Evolutionary conservation across 805 yeast species (phyloP).

Genomic region (Spathaspora sp.): DNA sequence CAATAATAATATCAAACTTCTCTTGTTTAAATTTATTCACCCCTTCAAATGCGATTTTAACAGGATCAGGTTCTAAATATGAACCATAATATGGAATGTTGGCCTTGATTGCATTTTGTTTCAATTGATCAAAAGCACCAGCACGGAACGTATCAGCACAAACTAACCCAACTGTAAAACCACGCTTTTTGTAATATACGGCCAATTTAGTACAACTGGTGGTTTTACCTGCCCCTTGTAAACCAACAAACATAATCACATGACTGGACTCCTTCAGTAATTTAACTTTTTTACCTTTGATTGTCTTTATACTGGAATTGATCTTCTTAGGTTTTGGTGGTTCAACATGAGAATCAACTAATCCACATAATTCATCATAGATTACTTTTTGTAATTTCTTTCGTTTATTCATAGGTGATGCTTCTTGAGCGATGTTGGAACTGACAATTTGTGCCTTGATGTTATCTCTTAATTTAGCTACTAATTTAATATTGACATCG

Average conservation of each 20-base stretch:
- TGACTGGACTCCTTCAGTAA: slow-evolving; percentile 27
- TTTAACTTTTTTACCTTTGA: slow-evolving; percentile 25
- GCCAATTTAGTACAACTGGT: slow-evolving; percentile 97
- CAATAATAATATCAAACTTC: slow-evolving; percentile 88
- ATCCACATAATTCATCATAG: slow-evolving; percentile 83
- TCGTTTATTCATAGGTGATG: slow-evolving; percentile 61
- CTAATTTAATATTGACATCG: slow-evolving; percentile 90
- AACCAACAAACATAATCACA: slow-evolving; percentile 95
- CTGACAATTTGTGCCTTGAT: slow-evolving; percentile 45
- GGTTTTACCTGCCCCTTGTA: slow-evolving; percentile 98
- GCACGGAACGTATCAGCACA: slow-evolving; percentile 99
- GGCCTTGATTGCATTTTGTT: slow-evolving; percentile 95
- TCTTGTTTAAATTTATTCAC: slow-evolving; percentile 87
- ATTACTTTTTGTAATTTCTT: slow-evolving; percentile 88
- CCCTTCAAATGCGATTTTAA: slow-evolving; percentile 85
- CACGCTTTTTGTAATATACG: slow-evolving; percentile 87
- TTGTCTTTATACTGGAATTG: slow-evolving; percentile 17
- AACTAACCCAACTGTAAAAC: slow-evolving; percentile 91
- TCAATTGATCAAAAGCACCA: slow-evolving; percentile 97
- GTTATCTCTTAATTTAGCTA: slow-evolving; percentile 69
- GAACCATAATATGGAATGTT: slow-evolving; percentile 93
- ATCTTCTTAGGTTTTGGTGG: slow-evolving; percentile 85
- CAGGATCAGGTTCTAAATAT: slow-evolving; percentile 94
- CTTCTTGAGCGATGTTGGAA: slow-evolving; percentile 42
- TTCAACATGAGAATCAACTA: slow-evolving; percentile 70